Conservation (phyloP, 75 land plant species). For the Pinus albicaulis region DNA sequence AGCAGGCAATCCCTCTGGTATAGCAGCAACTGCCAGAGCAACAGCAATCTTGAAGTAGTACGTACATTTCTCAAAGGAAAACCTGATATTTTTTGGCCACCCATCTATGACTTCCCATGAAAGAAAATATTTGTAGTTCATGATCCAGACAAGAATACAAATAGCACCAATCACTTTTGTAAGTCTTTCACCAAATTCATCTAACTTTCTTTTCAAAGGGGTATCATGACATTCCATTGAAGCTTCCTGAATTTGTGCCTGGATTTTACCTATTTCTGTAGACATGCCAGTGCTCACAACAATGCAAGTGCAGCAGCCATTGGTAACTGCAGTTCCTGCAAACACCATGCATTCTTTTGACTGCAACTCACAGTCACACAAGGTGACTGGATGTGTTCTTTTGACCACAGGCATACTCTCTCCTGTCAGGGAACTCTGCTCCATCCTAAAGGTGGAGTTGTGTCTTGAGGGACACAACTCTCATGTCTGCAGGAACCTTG, state of each 20-base stretch:
- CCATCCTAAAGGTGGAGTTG: constrained; percentile 72
- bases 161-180: constrained; percentile 64
- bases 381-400: constrained; percentile 23
- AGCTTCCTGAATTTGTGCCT: constrained; percentile 86
- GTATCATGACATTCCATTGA: constrained; percentile 68
- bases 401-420: constrained; percentile 80
- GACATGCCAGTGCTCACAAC: constrained; percentile 75
- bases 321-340: constrained; percentile 81
- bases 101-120: constrained; percentile 66
- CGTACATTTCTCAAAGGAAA: constrained; percentile 83
- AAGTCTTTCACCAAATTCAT: constrained; percentile 76
- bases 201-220: constrained; percentile 88
- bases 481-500: constrained; percentile 89
- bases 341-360: constrained; percentile 88
- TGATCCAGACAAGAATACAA: constrained; percentile 77
- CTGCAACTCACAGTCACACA: constrained; percentile 73
- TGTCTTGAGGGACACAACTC: constrained; percentile 55
- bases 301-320: constrained; percentile 71
- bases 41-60: constrained; percentile 90
- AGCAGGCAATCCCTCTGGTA: constrained; percentile 93
- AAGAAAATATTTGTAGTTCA: constrained; percentile 77
- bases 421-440: constrained; percentile 89
- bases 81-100: constrained; percentile 58
- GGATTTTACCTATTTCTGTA: constrained; percentile 92
- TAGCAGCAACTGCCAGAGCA: constrained; percentile 93